A percentile compares a stretch with the other conserved stretches of the same genome.
phyloP scores from a whole-genome alignment of 805 yeast species.

The Yamadazyma ubonensis region DNA sequence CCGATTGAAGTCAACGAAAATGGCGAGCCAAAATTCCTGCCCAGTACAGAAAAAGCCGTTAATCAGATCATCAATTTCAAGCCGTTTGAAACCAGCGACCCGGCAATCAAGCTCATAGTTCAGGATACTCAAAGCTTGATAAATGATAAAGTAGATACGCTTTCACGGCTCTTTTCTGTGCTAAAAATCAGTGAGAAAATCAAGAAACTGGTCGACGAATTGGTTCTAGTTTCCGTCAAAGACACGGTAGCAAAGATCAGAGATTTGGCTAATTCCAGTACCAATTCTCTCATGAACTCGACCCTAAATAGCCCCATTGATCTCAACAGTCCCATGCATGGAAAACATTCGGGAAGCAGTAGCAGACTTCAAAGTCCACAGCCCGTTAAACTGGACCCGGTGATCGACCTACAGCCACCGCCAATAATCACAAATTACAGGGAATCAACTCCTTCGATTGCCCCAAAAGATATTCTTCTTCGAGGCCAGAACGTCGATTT shows the following conservation, averaged over 20 bases:
- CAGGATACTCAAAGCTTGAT: slow-evolving; percentile 66
- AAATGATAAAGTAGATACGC: slow-evolving; percentile 64
- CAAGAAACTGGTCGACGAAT: slow-evolving; percentile 71
- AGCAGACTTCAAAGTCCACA: slow-evolving; percentile 29
- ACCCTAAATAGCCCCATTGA: slow-evolving; percentile 12
- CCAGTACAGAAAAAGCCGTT: slow-evolving; percentile 60
- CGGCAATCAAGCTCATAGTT: slow-evolving; percentile 59
- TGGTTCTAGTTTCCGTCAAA: slow-evolving; percentile 61
- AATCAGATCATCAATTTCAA: slow-evolving; percentile 42
- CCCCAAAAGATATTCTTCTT: slow-evolving; percentile 46
- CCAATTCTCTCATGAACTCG: slow-evolving; percentile 6
- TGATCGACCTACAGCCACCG: slow-evolving; percentile 17
- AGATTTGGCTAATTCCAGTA: slow-evolving; percentile 29
- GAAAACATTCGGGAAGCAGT: not conserved
- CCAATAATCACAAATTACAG: slow-evolving; percentile 8
- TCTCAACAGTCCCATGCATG: slow-evolving; percentile 6
- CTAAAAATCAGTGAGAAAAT: slow-evolving; percentile 73
- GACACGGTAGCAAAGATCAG: slow-evolving; percentile 59
- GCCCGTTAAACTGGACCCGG: slow-evolving; percentile 22
- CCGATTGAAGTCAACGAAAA: slow-evolving; percentile 40
- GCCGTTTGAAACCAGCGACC: slow-evolving; percentile 57
- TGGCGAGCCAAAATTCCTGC: slow-evolving; percentile 47
- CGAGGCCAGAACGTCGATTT: slow-evolving; percentile 19
- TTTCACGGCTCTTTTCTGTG: slow-evolving; percentile 69
- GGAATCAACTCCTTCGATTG: slow-evolving; percentile 31